Percentiles rank a stretch among this genome's conserved stretches.
Conservation (phyloP, 1,284 basidiomycete genomes). For the Tilletia walkeri region DNA sequence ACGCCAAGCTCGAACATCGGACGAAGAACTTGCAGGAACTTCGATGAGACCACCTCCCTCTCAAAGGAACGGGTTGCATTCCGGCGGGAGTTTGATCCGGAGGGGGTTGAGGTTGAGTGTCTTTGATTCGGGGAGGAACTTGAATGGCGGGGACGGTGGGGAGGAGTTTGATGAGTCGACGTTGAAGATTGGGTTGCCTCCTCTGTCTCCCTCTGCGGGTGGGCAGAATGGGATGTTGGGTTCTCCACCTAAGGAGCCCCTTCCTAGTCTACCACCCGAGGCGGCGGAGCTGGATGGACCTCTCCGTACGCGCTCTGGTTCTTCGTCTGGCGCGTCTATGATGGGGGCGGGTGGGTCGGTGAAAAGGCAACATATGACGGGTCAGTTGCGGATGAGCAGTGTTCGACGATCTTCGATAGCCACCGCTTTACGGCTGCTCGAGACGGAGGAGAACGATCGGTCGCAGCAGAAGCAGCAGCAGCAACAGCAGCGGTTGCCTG, state of each 20-base stretch:
- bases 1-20: background rate
- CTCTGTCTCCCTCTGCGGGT: background rate
- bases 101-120: too few relatives aligned
- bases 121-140: too few relatives aligned
- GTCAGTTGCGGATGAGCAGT: constrained; percentile 11
- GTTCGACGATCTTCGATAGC: background rate
- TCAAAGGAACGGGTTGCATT: too few relatives aligned
- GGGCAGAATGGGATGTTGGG: background rate
- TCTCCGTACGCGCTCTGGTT: background rate
- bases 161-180: too few relatives aligned
- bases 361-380: constrained; percentile 4
- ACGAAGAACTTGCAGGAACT: background rate
- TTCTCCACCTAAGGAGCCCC: background rate
- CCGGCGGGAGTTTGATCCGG: background rate
- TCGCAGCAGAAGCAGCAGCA: too few relatives aligned
- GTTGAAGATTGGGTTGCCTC: background rate
- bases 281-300: background rate
- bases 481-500: too few relatives aligned
- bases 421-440: background rate
- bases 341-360: background rate
- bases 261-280: background rate
- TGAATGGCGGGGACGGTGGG: too few relatives aligned
- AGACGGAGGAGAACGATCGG: too few relatives aligned
- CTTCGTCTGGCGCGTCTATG: background rate
- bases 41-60: background rate